These are phyloP conservation scores for Stagonosporopsis vannaccii DNA, from an alignment of 2,329 filamentous ascomycete genomes.

Conservation along the genomic window DNA sequence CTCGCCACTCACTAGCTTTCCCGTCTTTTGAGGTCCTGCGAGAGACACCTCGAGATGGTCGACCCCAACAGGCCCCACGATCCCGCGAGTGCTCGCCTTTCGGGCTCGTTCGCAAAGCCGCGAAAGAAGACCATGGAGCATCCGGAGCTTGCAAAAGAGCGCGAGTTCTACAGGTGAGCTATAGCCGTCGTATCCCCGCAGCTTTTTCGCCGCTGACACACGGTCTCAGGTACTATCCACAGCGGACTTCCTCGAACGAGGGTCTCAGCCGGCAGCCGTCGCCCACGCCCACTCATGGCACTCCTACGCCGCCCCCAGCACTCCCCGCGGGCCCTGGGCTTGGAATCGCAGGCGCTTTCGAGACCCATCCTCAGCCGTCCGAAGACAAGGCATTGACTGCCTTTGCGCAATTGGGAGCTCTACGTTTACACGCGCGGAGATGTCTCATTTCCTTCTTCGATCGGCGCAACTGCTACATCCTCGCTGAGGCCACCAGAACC, in stretches of 20 bases:
- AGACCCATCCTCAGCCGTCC: slow-evolving; percentile 21
- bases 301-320: slow-evolving; percentile 15
- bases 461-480: slow-evolving; percentile 45
- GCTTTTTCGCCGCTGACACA: neutral
- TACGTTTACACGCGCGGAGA: slow-evolving; percentile 46
- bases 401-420: slow-evolving; percentile 49
- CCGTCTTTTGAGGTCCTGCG: neutral
- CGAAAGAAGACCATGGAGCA: slow-evolving; percentile 35
- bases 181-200: no score
- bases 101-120: slow-evolving; percentile 8
- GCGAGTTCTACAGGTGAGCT: slow-evolving; percentile 47
- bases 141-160: slow-evolving; percentile 38
- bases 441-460: slow-evolving; percentile 51
- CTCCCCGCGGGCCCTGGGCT: slow-evolving; percentile 12
- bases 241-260: slow-evolving; percentile 31
- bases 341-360: slow-evolving; percentile 11
- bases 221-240: slow-evolving; percentile 39
- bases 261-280: slow-evolving; percentile 28
- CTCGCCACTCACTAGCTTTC: slow-evolving; percentile 14
- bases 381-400: slow-evolving; percentile 48
- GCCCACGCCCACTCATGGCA: slow-evolving; percentile 22
- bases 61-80: slow-evolving; percentile 12
- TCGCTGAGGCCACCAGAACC: slow-evolving; percentile 46
- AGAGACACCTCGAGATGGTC: slow-evolving; percentile 7
- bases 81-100: slow-evolving; percentile 13